Conservation (phyloP, 2,329 filamentous ascomycete genomes). For the Neobulgaria alba region DNA sequence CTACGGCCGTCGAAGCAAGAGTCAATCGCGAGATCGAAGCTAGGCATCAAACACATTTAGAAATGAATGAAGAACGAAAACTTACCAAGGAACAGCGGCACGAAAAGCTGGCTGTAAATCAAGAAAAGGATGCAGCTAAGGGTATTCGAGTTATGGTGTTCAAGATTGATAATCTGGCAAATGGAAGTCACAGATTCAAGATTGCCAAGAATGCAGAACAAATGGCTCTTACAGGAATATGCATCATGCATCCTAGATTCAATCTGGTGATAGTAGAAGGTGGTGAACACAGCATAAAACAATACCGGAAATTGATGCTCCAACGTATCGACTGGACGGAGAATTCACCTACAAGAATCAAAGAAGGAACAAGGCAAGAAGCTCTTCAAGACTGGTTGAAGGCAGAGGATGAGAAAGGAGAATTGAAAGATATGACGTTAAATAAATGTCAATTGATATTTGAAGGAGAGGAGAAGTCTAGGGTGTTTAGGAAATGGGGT, state of each 20-base stretch:
- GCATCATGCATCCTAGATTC: conserved; percentile 82
- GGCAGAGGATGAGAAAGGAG: conserved; percentile 68
- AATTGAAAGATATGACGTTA: conserved; percentile 68
- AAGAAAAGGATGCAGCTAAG: conserved; percentile 79
- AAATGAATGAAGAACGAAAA: conserved; percentile 74
- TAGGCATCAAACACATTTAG: conserved; percentile 68
- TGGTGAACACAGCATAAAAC: conserved; percentile 70
- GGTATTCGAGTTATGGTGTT: conserved; percentile 84
- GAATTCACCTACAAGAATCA: conserved; percentile 61
- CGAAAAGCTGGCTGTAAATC: conserved; percentile 74
- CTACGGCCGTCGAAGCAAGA: conserved; percentile 89
- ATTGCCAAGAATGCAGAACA: conserved; percentile 90
- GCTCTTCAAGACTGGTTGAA: conserved; percentile 67
- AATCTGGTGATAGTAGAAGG: conserved; percentile 89
- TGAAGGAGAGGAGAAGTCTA: conserved; percentile 77
- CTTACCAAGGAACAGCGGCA: conserved; percentile 79
- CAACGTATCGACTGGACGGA: conserved; percentile 94
- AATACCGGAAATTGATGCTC: conserved; percentile 88
- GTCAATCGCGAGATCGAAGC: conserved; percentile 91
- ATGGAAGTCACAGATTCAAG: conserved; percentile 89
- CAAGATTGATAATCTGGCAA: conserved; percentile 80
- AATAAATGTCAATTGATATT: conserved; percentile 84
- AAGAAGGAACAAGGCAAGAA: conserved; percentile 53
- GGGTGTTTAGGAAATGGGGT: conserved; percentile 79
- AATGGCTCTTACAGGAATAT: conserved; percentile 76